phyloP scores from a whole-genome alignment of 2,329 filamentous ascomycete genomes.

The Cadophora sp. region DNA sequence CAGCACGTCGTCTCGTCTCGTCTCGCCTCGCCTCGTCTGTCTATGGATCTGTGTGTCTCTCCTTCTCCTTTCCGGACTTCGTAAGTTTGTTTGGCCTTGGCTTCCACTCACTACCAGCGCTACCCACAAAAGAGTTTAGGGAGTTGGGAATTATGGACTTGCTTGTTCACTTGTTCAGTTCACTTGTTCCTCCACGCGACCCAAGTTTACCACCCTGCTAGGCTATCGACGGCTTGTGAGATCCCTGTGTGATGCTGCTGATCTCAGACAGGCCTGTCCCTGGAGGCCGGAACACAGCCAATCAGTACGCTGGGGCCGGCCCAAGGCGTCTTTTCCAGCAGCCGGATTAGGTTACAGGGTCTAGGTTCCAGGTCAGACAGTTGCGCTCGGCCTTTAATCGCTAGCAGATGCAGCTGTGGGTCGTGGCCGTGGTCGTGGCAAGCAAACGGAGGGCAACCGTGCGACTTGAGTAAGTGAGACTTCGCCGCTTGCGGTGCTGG shows the following conservation, averaged over 20 bases:
- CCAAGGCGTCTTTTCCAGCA: conserved; percentile 30
- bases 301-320: conserved; percentile 19
- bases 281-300: conserved; percentile 21
- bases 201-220: conserved; percentile 17
- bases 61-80: background rate
- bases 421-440: too few relatives aligned
- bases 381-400: background rate
- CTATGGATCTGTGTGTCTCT: too few relatives aligned
- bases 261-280: conserved; percentile 7
- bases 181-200: conserved; percentile 3
- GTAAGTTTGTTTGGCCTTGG: background rate
- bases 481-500: conserved; percentile 20
- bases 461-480: conserved; percentile 28
- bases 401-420: background rate
- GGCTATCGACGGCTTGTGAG: conserved; percentile 23
- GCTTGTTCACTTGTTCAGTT: too few relatives aligned
- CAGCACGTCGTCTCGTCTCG: background rate
- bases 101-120: too few relatives aligned
- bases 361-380: conserved; percentile 23
- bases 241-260: conserved; percentile 16
- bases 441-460: conserved; percentile 29
- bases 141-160: too few relatives aligned
- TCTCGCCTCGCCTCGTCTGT: background rate
- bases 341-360: conserved; percentile 30
- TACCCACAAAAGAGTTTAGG: too few relatives aligned